phyloP scores from a whole-genome alignment of 345 rosid genomes.

The Viola odorata region DNA sequence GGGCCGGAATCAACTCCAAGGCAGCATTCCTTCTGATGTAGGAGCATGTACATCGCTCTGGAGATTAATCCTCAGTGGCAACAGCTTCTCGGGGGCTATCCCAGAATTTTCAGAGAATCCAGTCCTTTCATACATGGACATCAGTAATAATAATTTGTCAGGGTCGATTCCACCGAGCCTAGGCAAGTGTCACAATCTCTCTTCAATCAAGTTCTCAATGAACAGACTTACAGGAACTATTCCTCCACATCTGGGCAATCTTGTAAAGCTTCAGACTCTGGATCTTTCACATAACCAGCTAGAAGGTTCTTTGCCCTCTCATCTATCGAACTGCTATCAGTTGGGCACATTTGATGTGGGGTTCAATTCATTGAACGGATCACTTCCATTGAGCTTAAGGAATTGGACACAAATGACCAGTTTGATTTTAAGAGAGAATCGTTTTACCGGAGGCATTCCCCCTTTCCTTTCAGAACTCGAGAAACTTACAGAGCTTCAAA shows the following conservation, averaged over 20 bases:
- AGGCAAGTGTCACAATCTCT: conserved; percentile 42
- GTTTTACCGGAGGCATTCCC: conserved; percentile 62
- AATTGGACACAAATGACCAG: conserved; percentile 47
- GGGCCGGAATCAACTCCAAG: conserved; percentile 55
- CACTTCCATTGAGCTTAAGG: conserved; percentile 40
- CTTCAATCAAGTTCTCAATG: conserved; percentile 46
- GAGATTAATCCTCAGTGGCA: conserved; percentile 58
- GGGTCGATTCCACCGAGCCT: conserved; percentile 60
- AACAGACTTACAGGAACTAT: conserved; percentile 53
- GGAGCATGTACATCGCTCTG: conserved; percentile 50
- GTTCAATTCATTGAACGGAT: conserved; percentile 58
- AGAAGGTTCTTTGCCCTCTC: conserved; percentile 55
- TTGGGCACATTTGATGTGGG: conserved; percentile 49
- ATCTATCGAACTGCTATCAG: conserved; percentile 43
- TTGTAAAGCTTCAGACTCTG: conserved; percentile 33
- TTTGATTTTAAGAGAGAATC: conserved; percentile 52
- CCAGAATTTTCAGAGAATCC: conserved; percentile 50
- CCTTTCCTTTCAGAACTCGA: conserved; percentile 42
- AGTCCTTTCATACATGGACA: conserved; percentile 41
- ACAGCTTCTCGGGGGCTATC: conserved; percentile 46
- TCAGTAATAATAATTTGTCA: conserved; percentile 48
- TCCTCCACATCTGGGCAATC: conserved; percentile 55
- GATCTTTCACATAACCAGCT: conserved; percentile 57
- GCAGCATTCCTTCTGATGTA: conserved; percentile 49
- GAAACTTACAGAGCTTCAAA: conserved; percentile 41